Conservation (phyloP, 805 yeast genomes). For the Cyberlindnera euphorbiae region DNA sequence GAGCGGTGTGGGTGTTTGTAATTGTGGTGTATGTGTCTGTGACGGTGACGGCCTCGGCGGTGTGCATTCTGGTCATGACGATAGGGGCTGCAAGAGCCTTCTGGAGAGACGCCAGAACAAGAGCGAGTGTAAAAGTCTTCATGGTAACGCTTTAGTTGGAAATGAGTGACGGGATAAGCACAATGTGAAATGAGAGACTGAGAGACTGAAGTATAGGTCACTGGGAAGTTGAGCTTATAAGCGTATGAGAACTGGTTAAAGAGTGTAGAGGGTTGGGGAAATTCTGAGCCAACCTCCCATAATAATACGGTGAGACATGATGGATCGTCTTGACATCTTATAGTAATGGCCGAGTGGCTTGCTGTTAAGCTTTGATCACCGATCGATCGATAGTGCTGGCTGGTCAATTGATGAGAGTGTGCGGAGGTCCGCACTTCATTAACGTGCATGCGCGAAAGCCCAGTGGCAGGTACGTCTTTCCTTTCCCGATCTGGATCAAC, state of each 20-base stretch:
- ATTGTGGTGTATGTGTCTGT: conserved; percentile 37
- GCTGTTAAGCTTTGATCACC: too few species aligned
- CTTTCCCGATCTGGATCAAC: too few species aligned
- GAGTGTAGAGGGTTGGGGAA: conserved; percentile 3
- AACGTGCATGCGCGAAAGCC: too few species aligned
- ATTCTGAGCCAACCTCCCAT: too few species aligned
- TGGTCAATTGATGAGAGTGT: too few species aligned
- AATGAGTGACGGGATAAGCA: conserved; percentile 1
- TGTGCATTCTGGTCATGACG: conserved; percentile 48
- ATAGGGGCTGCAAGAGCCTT: conserved; percentile 33
- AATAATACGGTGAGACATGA: too few species aligned
- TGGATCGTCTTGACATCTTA: too few species aligned
- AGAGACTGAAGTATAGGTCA: neutral
- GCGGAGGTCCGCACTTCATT: too few species aligned
- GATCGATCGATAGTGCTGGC: too few species aligned
- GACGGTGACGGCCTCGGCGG: conserved; percentile 49
- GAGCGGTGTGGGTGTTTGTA: conserved; percentile 35
- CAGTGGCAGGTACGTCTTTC: too few species aligned
- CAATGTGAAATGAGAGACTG: neutral
- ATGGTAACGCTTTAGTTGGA: conserved; percentile 4
- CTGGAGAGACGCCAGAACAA: conserved; percentile 9
- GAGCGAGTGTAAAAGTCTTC: conserved; percentile 13
- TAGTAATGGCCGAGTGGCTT: too few species aligned
- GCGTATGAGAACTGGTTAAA: neutral
- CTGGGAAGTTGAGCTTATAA: conserved; percentile 2